Evolutionary conservation across 495 filamentous ascomycete genomes (phyloP), one percentile per base, ranked within the genome.

Genomic region (Elasticomyces elasticus): DNA sequence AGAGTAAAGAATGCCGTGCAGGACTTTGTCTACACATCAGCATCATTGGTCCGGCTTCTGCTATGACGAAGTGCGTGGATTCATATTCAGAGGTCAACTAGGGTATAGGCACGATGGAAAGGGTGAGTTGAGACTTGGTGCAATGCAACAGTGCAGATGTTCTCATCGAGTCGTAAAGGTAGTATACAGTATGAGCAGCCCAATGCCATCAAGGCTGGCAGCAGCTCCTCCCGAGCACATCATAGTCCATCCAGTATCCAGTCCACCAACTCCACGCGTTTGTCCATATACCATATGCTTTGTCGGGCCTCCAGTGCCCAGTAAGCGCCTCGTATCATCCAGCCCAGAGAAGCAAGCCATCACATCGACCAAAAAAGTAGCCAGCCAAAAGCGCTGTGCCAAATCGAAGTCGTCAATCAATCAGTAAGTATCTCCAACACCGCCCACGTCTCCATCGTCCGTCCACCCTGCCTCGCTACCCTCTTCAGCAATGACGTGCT

Each of bases 381-480:
- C n/a, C n/a, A n/a, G n/a, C n/a, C n/a, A n/a, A n/a, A n/a, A n/a
- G n/a, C n/a, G n/a, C n/a, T n/a, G n/a, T n/a, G n/a, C 51, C 15
- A 31, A 15, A 44, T n/a, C 41, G 23, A 40, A 40, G 35, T 40
- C 5, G 35, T 40, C 35, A n/a, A n/a, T 13, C 25, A 47, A 52
- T 55, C 51, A 60, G 52, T 51, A 60, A 22, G 58, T 61, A 48
- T 57, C 53, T 42, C 51, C 57, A 7, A 55, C 37, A 4, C 3
- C 35, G 5, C 35, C 35, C 35, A n/a, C n/a, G n/a, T 55, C 56
- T 37, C 52, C 52, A 17, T 72, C 69, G 56, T 71, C 69, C 20
- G 69, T 71, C 70, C 70, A 72, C 27, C 66, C 70, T 7, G 64
- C 70, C 28, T 72, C 70, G 45, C 69, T 70, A 33, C 65, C 67